phyloP scores from a whole-genome alignment of 164 flowering plant species.

The Malania oleifera region DNA sequence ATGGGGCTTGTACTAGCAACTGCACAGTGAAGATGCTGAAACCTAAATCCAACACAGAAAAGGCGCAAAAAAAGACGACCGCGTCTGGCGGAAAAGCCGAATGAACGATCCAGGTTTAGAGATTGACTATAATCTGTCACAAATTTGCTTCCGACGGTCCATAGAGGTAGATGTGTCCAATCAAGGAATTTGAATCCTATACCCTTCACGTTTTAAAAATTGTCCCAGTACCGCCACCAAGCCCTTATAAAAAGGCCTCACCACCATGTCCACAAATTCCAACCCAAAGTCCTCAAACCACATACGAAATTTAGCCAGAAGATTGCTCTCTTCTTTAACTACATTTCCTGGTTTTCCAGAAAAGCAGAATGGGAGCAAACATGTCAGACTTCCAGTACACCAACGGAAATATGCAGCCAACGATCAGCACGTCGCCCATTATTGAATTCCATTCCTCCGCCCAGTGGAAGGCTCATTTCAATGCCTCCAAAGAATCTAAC shows the following conservation, averaged over 20 bases:
- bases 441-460: slow-evolving; percentile 23
- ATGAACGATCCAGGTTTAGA: no score
- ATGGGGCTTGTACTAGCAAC: no score
- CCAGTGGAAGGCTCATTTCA: slow-evolving; percentile 35
- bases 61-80: no score
- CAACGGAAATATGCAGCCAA: neutral
- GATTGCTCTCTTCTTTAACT: neutral
- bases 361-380: slow-evolving; percentile 20
- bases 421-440: slow-evolving; percentile 9
- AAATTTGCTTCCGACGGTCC: neutral
- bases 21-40: no score
- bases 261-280: no score
- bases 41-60: no score
- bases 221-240: no score
- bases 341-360: neutral
- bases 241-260: no score
- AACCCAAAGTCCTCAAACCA: no score
- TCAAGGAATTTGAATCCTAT: neutral
- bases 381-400: neutral
- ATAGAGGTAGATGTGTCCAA: neutral
- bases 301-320: neutral
- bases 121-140: no score
- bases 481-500: slow-evolving; percentile 27
- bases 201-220: neutral
- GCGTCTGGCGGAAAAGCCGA: no score